Evolutionary conservation across 2,329 filamentous ascomycete species (phyloP).

Genomic region (Cryoendolithus antarcticus): DNA sequence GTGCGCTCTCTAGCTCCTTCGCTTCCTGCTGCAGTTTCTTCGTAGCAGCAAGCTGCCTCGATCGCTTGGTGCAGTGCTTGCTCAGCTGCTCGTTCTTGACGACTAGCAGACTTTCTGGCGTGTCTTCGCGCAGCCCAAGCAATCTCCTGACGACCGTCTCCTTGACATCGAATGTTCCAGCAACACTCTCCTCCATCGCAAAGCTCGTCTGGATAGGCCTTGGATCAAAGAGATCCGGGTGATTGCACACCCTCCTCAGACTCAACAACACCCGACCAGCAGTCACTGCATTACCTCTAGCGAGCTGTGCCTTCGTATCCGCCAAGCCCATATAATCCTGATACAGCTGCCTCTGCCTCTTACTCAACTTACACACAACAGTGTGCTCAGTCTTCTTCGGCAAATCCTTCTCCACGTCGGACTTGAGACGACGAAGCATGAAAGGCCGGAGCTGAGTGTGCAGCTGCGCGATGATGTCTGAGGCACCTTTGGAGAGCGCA

Average conservation of each 20-base stretch:
- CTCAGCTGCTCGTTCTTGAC: slow-evolving; percentile 10
- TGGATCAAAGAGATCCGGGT: slow-evolving; percentile 92
- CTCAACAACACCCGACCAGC: slow-evolving; percentile 99
- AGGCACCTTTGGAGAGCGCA: slow-evolving; percentile 86
- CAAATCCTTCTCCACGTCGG: slow-evolving; percentile 98
- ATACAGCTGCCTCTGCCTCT: slow-evolving; percentile 88
- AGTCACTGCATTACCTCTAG: slow-evolving; percentile 89
- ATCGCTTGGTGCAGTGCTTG: slow-evolving; percentile 9
- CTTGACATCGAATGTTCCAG: slow-evolving; percentile 60
- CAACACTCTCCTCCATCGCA: slow-evolving; percentile 62
- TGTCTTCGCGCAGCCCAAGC: slow-evolving; percentile 11
- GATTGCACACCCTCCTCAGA: slow-evolving; percentile 93
- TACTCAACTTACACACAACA: slow-evolving; percentile 87
- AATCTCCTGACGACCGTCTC: slow-evolving; percentile 56
- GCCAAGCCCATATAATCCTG: slow-evolving; percentile 88
- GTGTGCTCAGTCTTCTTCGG: slow-evolving; percentile 96
- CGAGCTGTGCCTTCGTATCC: slow-evolving; percentile 77
- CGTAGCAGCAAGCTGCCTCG: slow-evolving; percentile 12
- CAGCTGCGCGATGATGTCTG: slow-evolving; percentile 80
- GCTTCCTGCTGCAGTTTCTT: slow-evolving; percentile 11
- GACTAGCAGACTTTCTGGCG: slow-evolving; percentile 11
- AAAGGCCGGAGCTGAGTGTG: slow-evolving; percentile 92
- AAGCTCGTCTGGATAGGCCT: slow-evolving; percentile 95
- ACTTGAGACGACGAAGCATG: slow-evolving; percentile 78
- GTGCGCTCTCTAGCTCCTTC: slow-evolving; percentile 9